Evolutionary conservation across 2,329 filamentous ascomycete genomes (phyloP).

Genomic region (Neofusicoccum umdonicola): DNA sequence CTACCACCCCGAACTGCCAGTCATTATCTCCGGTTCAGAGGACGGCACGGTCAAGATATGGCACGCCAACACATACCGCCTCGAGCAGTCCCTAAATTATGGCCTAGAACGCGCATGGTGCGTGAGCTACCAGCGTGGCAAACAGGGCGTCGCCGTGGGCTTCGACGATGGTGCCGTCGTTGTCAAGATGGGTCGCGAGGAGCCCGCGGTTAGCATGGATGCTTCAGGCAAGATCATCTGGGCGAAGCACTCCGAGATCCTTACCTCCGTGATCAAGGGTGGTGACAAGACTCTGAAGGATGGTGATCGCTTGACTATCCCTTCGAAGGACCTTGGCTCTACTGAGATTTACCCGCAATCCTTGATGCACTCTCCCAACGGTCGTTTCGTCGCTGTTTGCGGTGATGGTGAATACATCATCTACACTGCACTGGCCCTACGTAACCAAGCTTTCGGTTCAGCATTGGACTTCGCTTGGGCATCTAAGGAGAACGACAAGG

Average conservation of each 20-base stretch:
- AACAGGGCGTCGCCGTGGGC: constrained; percentile 90
- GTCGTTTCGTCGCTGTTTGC: constrained; percentile 83
- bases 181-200: constrained; percentile 94
- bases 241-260: constrained; percentile 91
- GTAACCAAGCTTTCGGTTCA: constrained; percentile 95
- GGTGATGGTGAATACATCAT: constrained; percentile 99
- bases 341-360: constrained; percentile 97
- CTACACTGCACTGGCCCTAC: constrained; percentile 92
- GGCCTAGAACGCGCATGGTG: constrained; percentile 96
- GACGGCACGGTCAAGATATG: constrained; percentile 97
- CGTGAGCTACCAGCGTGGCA: constrained; percentile 90
- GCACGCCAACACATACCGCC: constrained; percentile 95
- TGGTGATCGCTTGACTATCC: constrained; percentile 77
- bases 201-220: constrained; percentile 98
- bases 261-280: constrained; percentile 92
- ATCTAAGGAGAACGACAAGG: constrained; percentile 95
- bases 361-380: constrained; percentile 92
- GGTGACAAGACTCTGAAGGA: constrained; percentile 83
- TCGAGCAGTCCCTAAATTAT: constrained; percentile 95
- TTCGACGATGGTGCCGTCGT: constrained; percentile 98
- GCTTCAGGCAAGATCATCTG: constrained; percentile 92
- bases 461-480: constrained; percentile 97
- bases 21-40: constrained; percentile 97
- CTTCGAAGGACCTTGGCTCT: constrained; percentile 90
- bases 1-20: constrained; percentile 93